Percentiles rank a stretch among this genome's conserved stretches.
phyloP scores from a whole-genome alignment of 2,329 filamentous ascomycete species.

The Rhynchosporium secalis region DNA sequence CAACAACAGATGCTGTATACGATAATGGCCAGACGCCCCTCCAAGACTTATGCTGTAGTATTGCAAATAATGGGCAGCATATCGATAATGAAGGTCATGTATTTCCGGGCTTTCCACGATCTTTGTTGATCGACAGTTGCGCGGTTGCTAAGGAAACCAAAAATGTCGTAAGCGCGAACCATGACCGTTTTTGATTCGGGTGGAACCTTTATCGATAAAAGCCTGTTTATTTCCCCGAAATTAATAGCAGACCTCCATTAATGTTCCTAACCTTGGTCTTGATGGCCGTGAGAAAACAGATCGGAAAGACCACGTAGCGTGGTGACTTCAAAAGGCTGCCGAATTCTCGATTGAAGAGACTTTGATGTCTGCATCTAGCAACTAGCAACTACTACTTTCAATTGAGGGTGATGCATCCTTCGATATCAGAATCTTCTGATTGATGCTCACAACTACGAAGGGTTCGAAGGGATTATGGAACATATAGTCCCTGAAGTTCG shows the following conservation, averaged over 20 bases:
- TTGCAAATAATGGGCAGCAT: slow-evolving; percentile 26
- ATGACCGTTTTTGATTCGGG: slow-evolving; percentile 1
- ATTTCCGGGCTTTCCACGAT: slow-evolving; percentile 6
- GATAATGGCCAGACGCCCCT: slow-evolving; percentile 14
- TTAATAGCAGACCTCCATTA: not conserved
- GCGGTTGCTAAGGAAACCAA: slow-evolving; percentile 12
- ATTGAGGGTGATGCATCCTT: too few relatives aligned
- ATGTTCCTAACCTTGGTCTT: not conserved
- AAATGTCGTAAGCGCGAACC: not conserved
- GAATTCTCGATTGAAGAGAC: too few relatives aligned
- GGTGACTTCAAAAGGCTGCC: too few relatives aligned
- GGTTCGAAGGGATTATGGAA: too few relatives aligned
- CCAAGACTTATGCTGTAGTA: slow-evolving; percentile 26
- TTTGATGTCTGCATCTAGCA: too few relatives aligned
- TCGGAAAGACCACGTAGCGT: not conserved
- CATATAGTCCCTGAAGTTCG: too few relatives aligned
- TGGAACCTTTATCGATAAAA: slow-evolving; percentile 2
- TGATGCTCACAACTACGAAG: too few relatives aligned
- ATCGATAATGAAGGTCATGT: slow-evolving; percentile 20
- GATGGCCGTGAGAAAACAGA: not conserved
- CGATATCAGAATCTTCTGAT: too few relatives aligned
- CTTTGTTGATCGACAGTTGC: slow-evolving; percentile 6
- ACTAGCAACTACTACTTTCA: too few relatives aligned
- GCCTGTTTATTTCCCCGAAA: slow-evolving; percentile 5
- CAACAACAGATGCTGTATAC: slow-evolving; percentile 22